A percentile compares a stretch with the other conserved stretches of the same genome.
phyloP scores from a whole-genome alignment of 2,329 filamentous ascomycete genomes.

The Pseudogymnoascus sp. region DNA sequence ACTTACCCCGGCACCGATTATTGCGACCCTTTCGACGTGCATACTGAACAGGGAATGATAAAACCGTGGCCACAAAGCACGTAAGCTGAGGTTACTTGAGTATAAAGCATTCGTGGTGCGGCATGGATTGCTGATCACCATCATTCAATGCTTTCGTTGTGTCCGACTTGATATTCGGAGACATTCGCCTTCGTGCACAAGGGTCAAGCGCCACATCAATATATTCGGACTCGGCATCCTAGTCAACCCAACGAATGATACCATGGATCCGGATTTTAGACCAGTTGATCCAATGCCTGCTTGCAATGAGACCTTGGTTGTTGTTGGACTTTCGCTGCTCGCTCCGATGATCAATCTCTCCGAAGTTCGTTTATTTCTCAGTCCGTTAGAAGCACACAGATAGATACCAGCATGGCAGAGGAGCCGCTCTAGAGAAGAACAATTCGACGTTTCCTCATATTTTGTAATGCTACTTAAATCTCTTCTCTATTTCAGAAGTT shows the following conservation, averaged over 20 bases:
- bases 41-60: background rate
- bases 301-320: background rate
- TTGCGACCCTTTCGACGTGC: conserved; percentile 30
- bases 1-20: conserved; percentile 46
- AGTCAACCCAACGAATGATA: background rate
- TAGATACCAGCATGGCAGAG: background rate
- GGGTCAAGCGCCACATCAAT: background rate
- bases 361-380: background rate
- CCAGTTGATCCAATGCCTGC: background rate
- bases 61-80: background rate
- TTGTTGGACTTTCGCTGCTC: background rate
- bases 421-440: background rate
- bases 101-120: background rate
- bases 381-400: background rate
- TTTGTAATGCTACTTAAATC: background rate
- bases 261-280: background rate
- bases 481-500: background rate
- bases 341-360: background rate
- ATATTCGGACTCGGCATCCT: background rate
- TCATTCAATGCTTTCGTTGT: background rate
- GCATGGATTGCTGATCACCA: background rate
- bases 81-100: background rate
- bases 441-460: background rate
- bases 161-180: background rate
- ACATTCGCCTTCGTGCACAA: background rate